Conservation (phyloP, 352 stramenopile species). For the Phytophthora podocarpi region DNA sequence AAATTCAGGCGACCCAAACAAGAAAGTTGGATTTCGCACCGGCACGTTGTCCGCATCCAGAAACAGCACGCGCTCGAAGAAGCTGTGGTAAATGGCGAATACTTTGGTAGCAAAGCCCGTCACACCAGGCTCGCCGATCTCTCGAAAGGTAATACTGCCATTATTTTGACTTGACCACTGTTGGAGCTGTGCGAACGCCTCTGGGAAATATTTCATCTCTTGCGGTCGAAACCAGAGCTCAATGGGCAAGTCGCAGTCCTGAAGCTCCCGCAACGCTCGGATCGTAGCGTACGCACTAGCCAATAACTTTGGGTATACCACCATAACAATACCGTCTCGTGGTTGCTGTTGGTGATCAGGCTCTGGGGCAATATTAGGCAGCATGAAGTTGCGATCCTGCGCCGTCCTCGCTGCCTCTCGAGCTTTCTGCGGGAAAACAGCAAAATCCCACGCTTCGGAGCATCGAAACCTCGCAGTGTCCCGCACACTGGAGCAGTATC, state of each 20-base stretch:
- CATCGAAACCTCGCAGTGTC: constrained; percentile 46
- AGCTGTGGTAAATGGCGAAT: constrained; percentile 50
- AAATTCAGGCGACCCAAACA: constrained; percentile 51
- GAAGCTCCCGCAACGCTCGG: constrained; percentile 31
- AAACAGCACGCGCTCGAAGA: constrained; percentile 53
- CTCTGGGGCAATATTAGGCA: constrained; percentile 22
- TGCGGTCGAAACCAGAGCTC: constrained; percentile 52
- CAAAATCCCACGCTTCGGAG: constrained; percentile 51
- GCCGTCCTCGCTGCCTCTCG: constrained; percentile 14
- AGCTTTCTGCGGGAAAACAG: constrained; percentile 38
- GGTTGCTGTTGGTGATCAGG: background rate
- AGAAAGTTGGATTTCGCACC: constrained; percentile 46
- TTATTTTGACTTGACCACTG: constrained; percentile 26
- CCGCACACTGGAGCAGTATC: constrained; percentile 36
- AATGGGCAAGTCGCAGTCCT: constrained; percentile 46
- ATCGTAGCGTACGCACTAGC: constrained; percentile 44
- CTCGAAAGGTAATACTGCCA: constrained; percentile 27
- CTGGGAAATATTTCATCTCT: constrained; percentile 36
- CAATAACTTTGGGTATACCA: constrained; percentile 56
- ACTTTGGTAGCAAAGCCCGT: constrained; percentile 56
- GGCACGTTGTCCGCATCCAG: constrained; percentile 64
- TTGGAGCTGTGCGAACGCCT: constrained; percentile 26
- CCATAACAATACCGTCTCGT: constrained; percentile 50
- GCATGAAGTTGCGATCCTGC: constrained; percentile 6
- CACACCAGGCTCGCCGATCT: constrained; percentile 35